phyloP scores from a whole-genome alignment of 116 monocot species.

The Dioscorea cayenensis region DNA sequence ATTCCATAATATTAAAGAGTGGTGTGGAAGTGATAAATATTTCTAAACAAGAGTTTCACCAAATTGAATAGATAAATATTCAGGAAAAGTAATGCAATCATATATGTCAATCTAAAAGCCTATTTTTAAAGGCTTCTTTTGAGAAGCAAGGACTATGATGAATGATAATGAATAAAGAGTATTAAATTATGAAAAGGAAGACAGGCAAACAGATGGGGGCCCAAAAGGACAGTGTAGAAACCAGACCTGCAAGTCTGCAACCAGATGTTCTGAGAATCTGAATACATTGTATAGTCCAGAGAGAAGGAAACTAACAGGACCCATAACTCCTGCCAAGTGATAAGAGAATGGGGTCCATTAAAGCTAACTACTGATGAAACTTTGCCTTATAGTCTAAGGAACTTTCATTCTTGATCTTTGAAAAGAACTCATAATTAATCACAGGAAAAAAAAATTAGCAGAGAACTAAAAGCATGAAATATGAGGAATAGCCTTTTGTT shows the following conservation, averaged over 20 bases:
- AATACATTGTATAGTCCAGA: background rate
- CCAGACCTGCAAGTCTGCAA: background rate
- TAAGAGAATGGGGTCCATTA: slow-evolving; percentile 1
- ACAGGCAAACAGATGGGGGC: background rate
- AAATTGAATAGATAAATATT: too few relatives aligned
- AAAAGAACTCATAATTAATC: background rate
- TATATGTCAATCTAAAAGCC: too few relatives aligned
- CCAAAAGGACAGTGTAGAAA: background rate
- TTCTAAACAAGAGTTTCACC: background rate
- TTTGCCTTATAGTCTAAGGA: background rate
- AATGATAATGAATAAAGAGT: too few relatives aligned
- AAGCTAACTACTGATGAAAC: background rate
- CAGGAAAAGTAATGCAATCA: too few relatives aligned
- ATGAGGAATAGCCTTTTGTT: background rate
- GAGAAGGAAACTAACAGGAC: background rate
- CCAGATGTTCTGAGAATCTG: background rate
- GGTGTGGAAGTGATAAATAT: background rate
- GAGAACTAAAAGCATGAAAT: background rate
- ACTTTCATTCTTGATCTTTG: background rate
- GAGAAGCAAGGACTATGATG: too few relatives aligned
- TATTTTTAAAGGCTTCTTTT: too few relatives aligned
- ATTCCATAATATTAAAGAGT: background rate
- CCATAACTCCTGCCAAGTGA: background rate
- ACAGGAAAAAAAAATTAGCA: background rate
- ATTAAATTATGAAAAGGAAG: background rate